Percentiles rank a stretch among this genome's conserved stretches.
phyloP scores from a whole-genome alignment of 106 monocot genomes.

The Posidonia australis region DNA sequence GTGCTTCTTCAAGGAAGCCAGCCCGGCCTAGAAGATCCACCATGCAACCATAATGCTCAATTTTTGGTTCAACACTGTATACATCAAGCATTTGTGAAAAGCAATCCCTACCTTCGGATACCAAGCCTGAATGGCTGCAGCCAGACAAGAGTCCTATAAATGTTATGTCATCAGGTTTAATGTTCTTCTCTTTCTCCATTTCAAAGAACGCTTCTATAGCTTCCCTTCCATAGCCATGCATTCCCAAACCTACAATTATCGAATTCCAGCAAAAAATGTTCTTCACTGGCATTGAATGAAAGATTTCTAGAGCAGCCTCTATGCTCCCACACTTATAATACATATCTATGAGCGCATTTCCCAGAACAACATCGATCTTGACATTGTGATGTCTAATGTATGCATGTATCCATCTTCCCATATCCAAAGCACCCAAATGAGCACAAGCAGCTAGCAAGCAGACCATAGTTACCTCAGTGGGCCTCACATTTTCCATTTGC shows the following conservation, averaged over 20 bases:
- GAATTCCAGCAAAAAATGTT: slow-evolving; percentile 68
- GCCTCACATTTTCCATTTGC: slow-evolving; percentile 31
- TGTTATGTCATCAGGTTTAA: slow-evolving; percentile 42
- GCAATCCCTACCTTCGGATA: slow-evolving; percentile 30
- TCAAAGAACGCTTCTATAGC: slow-evolving; percentile 33
- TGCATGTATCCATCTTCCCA: slow-evolving; percentile 47
- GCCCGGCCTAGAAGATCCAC: slow-evolving; percentile 40
- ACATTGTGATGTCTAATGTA: slow-evolving; percentile 26
- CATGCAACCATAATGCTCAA: slow-evolving; percentile 61
- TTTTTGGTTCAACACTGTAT: slow-evolving; percentile 32
- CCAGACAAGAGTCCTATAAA: slow-evolving; percentile 48
- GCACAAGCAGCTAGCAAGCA: slow-evolving; percentile 44
- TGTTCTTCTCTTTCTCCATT: slow-evolving; percentile 16
- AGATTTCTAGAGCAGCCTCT: slow-evolving; percentile 29
- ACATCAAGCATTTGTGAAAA: slow-evolving; percentile 31
- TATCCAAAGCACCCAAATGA: slow-evolving; percentile 41
- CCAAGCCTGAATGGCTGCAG: slow-evolving; percentile 52
- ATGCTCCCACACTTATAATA: slow-evolving; percentile 52
- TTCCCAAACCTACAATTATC: slow-evolving; percentile 37
- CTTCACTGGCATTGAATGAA: slow-evolving; percentile 23
- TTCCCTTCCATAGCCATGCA: slow-evolving; percentile 39
- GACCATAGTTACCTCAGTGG: slow-evolving; percentile 45
- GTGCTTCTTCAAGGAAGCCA: slow-evolving; percentile 30
- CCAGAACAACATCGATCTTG: slow-evolving; percentile 41
- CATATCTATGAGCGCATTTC: slow-evolving; percentile 58